phyloP scores from a whole-genome alignment of 495 filamentous ascomycete species.

The Aspergillus sparsus region DNA sequence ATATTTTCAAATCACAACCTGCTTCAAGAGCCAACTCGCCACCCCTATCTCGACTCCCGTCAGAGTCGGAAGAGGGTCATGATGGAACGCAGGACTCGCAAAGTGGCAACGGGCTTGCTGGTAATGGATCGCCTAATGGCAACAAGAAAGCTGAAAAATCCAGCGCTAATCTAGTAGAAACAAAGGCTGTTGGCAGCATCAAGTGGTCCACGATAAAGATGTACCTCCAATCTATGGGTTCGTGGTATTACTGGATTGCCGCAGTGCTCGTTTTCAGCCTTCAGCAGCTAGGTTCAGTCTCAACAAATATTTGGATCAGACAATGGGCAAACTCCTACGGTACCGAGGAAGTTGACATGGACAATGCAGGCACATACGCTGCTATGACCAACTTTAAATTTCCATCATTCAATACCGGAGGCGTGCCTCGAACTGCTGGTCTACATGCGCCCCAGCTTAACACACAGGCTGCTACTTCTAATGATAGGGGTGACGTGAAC shows the following conservation, averaged over 20 bases:
- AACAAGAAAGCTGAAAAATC: constrained; percentile 49
- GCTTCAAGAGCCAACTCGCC: constrained; percentile 64
- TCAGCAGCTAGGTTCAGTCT: constrained; percentile 81
- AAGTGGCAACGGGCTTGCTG: constrained; percentile 32
- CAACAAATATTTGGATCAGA: constrained; percentile 90
- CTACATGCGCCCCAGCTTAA: constrained; percentile 33
- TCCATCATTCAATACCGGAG: constrained; percentile 44
- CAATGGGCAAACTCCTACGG: constrained; percentile 77
- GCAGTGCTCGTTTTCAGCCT: constrained; percentile 71
- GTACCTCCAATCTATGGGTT: constrained; percentile 86
- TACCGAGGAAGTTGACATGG: constrained; percentile 26
- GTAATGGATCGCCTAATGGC: constrained; percentile 42
- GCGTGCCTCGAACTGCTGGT: constrained; percentile 39
- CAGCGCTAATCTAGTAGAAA: constrained; percentile 62
- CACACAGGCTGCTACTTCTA: constrained; percentile 21
- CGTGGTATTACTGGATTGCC: constrained; percentile 89
- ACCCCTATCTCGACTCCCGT: constrained; percentile 73
- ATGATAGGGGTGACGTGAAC: constrained; percentile 60
- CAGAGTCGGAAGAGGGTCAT: constrained; percentile 44
- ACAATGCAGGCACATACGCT: constrained; percentile 42
- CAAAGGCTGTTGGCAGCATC: constrained; percentile 79
- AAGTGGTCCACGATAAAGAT: constrained; percentile 80
- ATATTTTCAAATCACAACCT: constrained; percentile 70
- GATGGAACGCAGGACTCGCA: constrained; percentile 16
- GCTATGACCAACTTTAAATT: constrained; percentile 42